Evolutionary conservation across 78 protist species (phyloP), one percentile per base, ranked within the genome.

Genomic region (Diacronema lutheri): DNA sequence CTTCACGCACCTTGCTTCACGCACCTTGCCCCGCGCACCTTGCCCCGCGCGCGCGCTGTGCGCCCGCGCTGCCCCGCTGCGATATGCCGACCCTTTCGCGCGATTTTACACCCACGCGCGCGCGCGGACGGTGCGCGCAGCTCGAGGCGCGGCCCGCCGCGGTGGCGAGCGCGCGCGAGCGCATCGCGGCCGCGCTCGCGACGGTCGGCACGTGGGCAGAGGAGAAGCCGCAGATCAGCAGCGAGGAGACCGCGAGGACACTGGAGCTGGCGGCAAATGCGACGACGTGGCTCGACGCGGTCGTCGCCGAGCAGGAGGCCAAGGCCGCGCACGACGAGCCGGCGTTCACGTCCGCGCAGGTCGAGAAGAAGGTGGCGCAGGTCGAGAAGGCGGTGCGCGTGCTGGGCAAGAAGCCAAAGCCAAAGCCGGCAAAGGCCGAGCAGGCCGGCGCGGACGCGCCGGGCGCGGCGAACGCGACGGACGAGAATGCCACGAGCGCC

Each of bases 361-460:
- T 69, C 16, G 1, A 29, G 13, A 31, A 29, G 14, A 69, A 69
- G 77, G 33, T 69, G 35, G 57, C 37, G 57, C 33, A 29, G 25
- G 19, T 69, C 77, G 77, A 69, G 55, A 1, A 6, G 29, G 77
- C 37, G 77, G 56, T 69, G 77, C 77, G 77, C 56, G 19, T 3
- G 19, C 46, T 69, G 14, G 40, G 37, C 55, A 69, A 69, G 77
- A 69, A 69, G 77, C 77, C 77, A 20, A 69, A 40, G 77, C 77
- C 77, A 13, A 69, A 69, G 56, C 77, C 77, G n/a, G 14, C 29
- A 19, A 69, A 69, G 31, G 35, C 31, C 13, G 19, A 35, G 13
- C n/a, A n/a, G n/a, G n/a, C n/a, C n/a, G n/a, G n/a, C n/a, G n/a
- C n/a, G n/a, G n/a, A n/a, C n/a, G n/a, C n/a, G n/a, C 31, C 64